Evolutionary conservation across 305 asterid genomes (phyloP).

Genomic region (Andrographis paniculata): DNA sequence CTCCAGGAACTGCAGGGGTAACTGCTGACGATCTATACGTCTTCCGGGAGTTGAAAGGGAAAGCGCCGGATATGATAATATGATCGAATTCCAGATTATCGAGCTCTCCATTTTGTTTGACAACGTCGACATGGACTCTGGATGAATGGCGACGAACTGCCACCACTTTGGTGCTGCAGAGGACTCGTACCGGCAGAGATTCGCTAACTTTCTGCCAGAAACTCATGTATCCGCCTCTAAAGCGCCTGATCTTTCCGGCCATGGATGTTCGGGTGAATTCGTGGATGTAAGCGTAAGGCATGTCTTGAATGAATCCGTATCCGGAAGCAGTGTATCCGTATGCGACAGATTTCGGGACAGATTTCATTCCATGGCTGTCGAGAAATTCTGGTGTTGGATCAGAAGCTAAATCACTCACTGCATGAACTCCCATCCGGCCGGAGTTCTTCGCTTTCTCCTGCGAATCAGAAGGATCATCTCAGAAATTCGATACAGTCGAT

Average conservation of each 20-base stretch:
- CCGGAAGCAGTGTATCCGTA: conserved; percentile 85
- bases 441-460: conserved; percentile 72
- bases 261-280: conserved; percentile 76
- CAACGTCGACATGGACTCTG: conserved; percentile 22
- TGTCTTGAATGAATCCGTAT: conserved; percentile 71
- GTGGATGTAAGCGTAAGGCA: conserved; percentile 72
- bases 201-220: conserved; percentile 55
- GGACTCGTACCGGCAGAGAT: conserved; percentile 41
- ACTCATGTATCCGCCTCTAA: conserved; percentile 65
- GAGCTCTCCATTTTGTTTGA: conserved; percentile 26
- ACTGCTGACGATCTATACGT: conserved; percentile 46
- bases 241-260: conserved; percentile 76
- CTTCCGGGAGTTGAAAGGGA: conserved; percentile 50
- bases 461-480: not conserved
- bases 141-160: conserved; percentile 38
- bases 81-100: conserved; percentile 44
- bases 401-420: conserved; percentile 49
- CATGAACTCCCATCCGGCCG: conserved; percentile 63
- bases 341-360: conserved; percentile 61
- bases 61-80: conserved; percentile 56
- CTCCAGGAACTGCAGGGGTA: conserved; percentile 28
- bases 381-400: conserved; percentile 56
- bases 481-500: not conserved
- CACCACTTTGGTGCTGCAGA: conserved; percentile 51
- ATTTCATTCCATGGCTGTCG: conserved; percentile 39